A percentile compares a stretch with the other conserved stretches of the same genome.
Conservation (phyloP, 306 rosid genomes). For the Prunus kanzakura region DNA sequence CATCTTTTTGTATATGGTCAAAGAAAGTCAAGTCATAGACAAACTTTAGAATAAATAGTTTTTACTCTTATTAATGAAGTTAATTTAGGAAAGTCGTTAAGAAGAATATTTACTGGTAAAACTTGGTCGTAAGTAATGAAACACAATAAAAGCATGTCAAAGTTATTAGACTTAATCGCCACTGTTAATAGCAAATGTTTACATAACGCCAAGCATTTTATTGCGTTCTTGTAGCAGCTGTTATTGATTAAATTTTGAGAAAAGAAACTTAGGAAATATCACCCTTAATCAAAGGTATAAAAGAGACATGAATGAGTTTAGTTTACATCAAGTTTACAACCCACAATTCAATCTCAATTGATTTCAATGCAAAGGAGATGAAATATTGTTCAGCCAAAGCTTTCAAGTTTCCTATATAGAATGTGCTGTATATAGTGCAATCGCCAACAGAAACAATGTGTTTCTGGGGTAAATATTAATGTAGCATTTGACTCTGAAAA, state of each 20-base stretch:
- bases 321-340: neutral
- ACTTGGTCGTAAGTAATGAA: neutral
- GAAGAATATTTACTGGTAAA: constrained; percentile 9
- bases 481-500: constrained; percentile 1
- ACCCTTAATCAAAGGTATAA: neutral
- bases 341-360: neutral
- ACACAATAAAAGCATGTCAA: neutral
- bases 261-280: neutral
- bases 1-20: constrained; percentile 26
- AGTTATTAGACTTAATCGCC: neutral
- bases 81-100: constrained; percentile 9
- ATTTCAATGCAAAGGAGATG: neutral
- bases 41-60: neutral
- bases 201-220: constrained; percentile 14
- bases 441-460: neutral
- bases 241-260: neutral
- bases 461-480: neutral
- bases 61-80: neutral
- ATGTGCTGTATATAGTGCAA: neutral
- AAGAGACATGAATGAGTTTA: neutral
- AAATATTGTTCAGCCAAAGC: neutral
- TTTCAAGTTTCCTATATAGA: neutral
- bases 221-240: neutral
- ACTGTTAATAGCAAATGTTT: neutral
- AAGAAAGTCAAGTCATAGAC: constrained; percentile 2